Evolutionary conservation across 2,329 filamentous ascomycete genomes (phyloP).

Genomic region (Alternaria solani): DNA sequence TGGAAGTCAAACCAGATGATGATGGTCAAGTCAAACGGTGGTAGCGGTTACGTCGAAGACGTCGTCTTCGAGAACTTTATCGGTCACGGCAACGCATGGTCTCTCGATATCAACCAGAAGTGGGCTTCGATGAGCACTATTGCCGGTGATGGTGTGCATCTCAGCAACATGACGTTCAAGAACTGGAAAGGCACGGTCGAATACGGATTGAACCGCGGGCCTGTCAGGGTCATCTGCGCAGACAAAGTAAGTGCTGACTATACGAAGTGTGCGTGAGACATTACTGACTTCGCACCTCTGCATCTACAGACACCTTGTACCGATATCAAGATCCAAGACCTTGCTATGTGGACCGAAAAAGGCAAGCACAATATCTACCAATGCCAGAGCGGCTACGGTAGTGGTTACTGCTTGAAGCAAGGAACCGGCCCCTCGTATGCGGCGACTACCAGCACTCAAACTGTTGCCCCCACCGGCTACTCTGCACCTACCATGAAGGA

Average conservation of each 20-base stretch:
- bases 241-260: conserved; percentile 32
- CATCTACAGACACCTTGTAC: conserved; percentile 57
- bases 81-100: conserved; percentile 67
- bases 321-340: conserved; percentile 60
- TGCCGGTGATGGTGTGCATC: conserved; percentile 61
- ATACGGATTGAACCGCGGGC: conserved; percentile 61
- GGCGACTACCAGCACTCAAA: conserved; percentile 46
- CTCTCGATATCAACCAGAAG: conserved; percentile 63
- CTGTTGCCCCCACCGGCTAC: conserved; percentile 50
- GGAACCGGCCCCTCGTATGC: conserved; percentile 41
- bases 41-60: conserved; percentile 62
- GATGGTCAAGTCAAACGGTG: conserved; percentile 69
- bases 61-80: conserved; percentile 66
- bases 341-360: conserved; percentile 62
- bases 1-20: conserved; percentile 69
- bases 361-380: conserved; percentile 54
- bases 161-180: conserved; percentile 61
- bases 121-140: conserved; percentile 57
- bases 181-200: conserved; percentile 65
- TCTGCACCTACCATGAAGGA: conserved; percentile 49
- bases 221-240: conserved; percentile 63
- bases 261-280: background rate
- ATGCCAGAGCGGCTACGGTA: conserved; percentile 61
- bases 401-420: conserved; percentile 57
- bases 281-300: background rate